These are phyloP conservation scores for Erucastrum elatum DNA, from an alignment of 345 rosid genomes.

Conservation along the genomic window DNA sequence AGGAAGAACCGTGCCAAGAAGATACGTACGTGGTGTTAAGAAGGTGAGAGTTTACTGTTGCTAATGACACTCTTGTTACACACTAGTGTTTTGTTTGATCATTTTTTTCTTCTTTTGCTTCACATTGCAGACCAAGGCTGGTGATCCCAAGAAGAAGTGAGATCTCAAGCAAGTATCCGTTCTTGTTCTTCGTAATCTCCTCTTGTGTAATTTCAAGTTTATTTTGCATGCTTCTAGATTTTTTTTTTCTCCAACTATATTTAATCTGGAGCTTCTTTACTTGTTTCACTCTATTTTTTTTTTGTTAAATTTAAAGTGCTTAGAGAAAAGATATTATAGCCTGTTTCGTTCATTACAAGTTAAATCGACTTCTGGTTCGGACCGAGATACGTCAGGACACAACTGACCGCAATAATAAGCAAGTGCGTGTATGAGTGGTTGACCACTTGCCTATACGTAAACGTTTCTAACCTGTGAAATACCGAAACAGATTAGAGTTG, in stretches of 20 bases:
- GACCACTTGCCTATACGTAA: conserved; percentile 2
- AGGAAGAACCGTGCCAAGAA: conserved; percentile 95
- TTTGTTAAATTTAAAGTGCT: no score
- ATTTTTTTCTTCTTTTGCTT: background rate
- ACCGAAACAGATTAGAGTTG: conserved; percentile 64
- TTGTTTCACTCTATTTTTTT: no score
- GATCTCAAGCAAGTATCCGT: background rate
- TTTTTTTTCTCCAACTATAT: no score
- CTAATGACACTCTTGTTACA: background rate
- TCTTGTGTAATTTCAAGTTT: no score
- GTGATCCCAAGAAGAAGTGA: background rate
- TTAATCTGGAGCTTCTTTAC: no score
- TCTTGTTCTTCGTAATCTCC: background rate
- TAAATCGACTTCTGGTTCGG: background rate
- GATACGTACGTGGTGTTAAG: conserved; percentile 95
- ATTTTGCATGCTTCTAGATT: no score
- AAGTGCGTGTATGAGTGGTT: conserved; percentile 20
- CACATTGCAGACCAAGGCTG: background rate
- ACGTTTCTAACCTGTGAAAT: background rate
- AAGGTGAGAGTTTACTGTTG: background rate
- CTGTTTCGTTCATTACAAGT: no score
- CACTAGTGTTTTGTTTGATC: background rate
- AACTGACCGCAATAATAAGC: conserved; percentile 18
- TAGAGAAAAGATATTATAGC: no score
- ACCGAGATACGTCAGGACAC: background rate